These are phyloP conservation scores for Gomphus bonarii DNA, from an alignment of 1,284 basidiomycete genomes.

Conservation along the genomic window DNA sequence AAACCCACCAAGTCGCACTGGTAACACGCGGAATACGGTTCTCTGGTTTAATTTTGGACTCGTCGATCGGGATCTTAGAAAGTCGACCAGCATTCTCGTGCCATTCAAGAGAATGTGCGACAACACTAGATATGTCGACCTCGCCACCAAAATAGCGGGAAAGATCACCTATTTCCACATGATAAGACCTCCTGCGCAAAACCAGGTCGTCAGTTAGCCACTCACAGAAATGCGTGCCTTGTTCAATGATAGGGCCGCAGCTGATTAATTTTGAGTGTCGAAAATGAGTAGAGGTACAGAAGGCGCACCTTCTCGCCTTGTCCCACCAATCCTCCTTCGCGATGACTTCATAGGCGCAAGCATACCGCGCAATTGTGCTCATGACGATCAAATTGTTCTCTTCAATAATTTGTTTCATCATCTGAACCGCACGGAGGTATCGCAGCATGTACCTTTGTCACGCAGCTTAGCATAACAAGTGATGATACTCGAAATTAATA, in stretches of 20 bases:
- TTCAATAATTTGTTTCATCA: conserved; percentile 95
- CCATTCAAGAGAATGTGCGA: conserved; percentile 84
- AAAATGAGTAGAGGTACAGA: background rate
- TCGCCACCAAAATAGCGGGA: conserved; percentile 98
- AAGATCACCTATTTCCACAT: conserved; percentile 38
- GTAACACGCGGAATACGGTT: conserved; percentile 78
- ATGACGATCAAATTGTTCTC: conserved; percentile 96
- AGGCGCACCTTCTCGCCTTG: conserved; percentile 71
- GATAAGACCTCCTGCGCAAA: background rate
- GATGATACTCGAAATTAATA: background rate
- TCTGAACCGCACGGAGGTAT: conserved; percentile 90
- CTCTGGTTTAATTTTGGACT: conserved; percentile 64
- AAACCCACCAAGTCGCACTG: conserved; percentile 58
- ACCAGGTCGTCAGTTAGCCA: background rate
- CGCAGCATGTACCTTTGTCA: conserved; percentile 73
- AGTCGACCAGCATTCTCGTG: conserved; percentile 84
- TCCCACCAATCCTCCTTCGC: conserved; percentile 97
- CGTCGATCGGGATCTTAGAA: conserved; percentile 73
- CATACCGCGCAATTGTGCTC: conserved; percentile 93
- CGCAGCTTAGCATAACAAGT: background rate
- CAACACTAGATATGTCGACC: conserved; percentile 79
- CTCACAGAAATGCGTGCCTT: conserved; percentile 82
- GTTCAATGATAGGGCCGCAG: conserved; percentile 89
- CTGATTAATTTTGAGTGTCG: conserved; percentile 25
- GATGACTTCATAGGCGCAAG: conserved; percentile 86